Percentiles rank a stretch among this genome's conserved stretches.
Evolutionary conservation across 164 flowering plant genomes (phyloP).

Genomic region (Stephania japonica): DNA sequence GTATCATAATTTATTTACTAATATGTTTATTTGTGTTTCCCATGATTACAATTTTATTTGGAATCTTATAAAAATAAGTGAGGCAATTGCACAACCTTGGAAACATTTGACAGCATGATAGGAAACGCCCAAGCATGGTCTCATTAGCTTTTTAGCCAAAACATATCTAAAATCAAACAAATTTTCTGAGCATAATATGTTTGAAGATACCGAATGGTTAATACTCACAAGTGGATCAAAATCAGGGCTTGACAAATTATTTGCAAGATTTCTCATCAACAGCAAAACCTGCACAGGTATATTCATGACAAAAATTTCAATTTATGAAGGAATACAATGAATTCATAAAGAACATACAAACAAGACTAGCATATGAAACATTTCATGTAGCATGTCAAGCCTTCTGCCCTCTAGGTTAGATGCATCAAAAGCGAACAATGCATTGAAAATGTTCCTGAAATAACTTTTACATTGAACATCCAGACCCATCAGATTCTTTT

Average conservation of each 20-base stretch:
- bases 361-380: not conserved
- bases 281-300: slow-evolving; percentile 57
- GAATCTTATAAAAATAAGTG: not conserved
- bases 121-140: not conserved
- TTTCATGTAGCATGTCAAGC: slow-evolving; percentile 1
- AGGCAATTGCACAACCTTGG: not conserved
- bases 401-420: not conserved
- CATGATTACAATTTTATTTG: not conserved
- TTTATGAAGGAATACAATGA: not conserved
- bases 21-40: not conserved
- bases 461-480: not conserved
- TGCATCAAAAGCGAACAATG: not conserved
- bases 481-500: too few relatives aligned
- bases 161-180: not conserved
- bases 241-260: slow-evolving; percentile 56
- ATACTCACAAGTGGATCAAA: slow-evolving; percentile 67
- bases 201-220: slow-evolving; percentile 26
- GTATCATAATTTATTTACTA: not conserved
- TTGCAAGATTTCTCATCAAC: slow-evolving; percentile 44
- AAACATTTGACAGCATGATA: not conserved
- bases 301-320: not conserved
- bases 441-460: not conserved
- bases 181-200: not conserved
- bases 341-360: not conserved
- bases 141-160: not conserved